Evolutionary conservation across 2,329 filamentous ascomycete genomes (phyloP), one percentile per base, ranked within the genome.

Genomic region (Stylonectria norvegica): DNA sequence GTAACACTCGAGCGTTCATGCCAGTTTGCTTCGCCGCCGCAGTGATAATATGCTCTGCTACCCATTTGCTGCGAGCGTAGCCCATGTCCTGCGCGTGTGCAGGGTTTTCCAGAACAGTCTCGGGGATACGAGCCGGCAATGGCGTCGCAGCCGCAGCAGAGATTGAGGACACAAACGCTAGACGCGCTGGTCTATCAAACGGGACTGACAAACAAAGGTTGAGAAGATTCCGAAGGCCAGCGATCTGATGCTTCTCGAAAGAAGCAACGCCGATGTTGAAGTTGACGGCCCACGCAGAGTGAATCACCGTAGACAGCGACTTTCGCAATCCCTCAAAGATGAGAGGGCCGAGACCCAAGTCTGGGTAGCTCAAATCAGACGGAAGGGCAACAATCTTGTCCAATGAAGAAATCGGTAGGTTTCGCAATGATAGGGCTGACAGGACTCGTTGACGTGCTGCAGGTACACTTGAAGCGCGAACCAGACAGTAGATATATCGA

Each of bases 221-320:
- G 12, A 76, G 62, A 1, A 78, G 63, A 40, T 74, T 70, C 7
- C 61, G 56, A 0, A 71, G 62, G 0, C 70, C 73, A 10, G 56
- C 62, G 39, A 79, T 69, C 47, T 71, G 65, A 38, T 72, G 62
- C 5, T 60, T 52, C 27, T 76, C 75, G 38, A 79, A 78, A 27
- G 65, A 72, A 9, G 61, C 58, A 0, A 79, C 63, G 0, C 62
- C 60, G 33, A 77, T 64, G 51, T 76, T 78, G 57, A 79, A 79
- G 55, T 79, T 78, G 6, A 78, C 75, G 0, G 71, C 63, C 75
- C 75, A 77, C 0, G 75, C 72, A 45, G 65, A 64, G 55, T 78
- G 73, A 17, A 78, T 70, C 15, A 75, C 63, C 6, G 55, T 53
- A 0, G 68, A 70, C 12, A 76, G 51, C 22, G 22, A 25, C 22